Evolutionary conservation across 352 stramenopile genomes (phyloP).

Genomic region (Blastocystis sp.): DNA sequence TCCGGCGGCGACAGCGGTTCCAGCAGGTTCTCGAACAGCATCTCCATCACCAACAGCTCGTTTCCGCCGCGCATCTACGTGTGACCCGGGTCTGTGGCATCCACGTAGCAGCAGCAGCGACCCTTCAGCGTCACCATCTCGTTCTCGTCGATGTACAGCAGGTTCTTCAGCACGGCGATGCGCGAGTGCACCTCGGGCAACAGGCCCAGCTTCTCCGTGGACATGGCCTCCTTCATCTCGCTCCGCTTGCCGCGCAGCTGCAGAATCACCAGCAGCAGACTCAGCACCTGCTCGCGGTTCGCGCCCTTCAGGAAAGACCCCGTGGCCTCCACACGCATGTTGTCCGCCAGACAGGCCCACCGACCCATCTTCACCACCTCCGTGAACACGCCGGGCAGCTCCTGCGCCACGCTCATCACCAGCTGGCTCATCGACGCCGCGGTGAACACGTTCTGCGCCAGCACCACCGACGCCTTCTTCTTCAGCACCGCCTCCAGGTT

Average conservation of each 20-base stretch:
- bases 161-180: slow-evolving; percentile 37
- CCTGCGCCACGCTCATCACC: background rate
- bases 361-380: background rate
- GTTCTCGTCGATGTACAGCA: slow-evolving; percentile 52
- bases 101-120: slow-evolving; percentile 84
- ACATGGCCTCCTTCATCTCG: background rate
- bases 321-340: background rate
- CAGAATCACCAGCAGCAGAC: background rate
- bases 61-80: slow-evolving; percentile 94
- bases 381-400: background rate
- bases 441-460: background rate
- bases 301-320: background rate
- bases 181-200: slow-evolving; percentile 50
- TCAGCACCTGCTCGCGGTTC: background rate
- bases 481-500: background rate
- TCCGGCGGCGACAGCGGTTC: slow-evolving; percentile 90
- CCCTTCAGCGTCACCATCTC: slow-evolving; percentile 89
- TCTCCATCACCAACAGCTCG: slow-evolving; percentile 93
- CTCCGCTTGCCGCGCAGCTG: slow-evolving; percentile 26
- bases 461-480: background rate
- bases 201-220: slow-evolving; percentile 18
- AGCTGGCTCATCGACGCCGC: background rate
- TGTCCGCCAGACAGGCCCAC: background rate
- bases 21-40: slow-evolving; percentile 97
- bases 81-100: background rate